Conservation (phyloP, 2,329 filamentous ascomycete species). For the Colletotrichum chlorophyti region DNA sequence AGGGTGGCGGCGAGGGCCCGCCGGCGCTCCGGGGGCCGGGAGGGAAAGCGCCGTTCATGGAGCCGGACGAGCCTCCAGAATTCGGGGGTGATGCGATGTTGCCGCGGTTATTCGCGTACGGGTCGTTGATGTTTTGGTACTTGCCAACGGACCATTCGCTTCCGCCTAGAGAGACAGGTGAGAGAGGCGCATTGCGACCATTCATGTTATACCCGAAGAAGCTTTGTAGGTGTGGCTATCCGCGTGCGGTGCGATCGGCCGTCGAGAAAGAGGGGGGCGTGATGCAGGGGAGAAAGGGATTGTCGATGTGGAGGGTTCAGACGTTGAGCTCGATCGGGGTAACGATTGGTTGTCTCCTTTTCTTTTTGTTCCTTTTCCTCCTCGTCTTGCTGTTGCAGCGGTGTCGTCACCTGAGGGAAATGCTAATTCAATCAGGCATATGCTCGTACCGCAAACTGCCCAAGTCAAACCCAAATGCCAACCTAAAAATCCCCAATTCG, state of each 20-base stretch:
- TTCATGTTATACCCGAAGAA: slow-evolving; percentile 61
- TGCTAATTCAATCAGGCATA: slow-evolving; percentile 20
- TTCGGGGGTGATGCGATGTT: slow-evolving; percentile 74
- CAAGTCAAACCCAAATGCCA: slow-evolving; percentile 20
- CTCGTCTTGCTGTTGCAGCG: background rate
- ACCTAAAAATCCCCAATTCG: slow-evolving; percentile 22
- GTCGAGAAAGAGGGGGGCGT: slow-evolving; percentile 27
- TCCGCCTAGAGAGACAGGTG: slow-evolving; percentile 82
- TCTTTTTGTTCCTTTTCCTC: background rate
- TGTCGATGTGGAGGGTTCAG: slow-evolving; percentile 1
- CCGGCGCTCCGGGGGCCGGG: slow-evolving; percentile 62
- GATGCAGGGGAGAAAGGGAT: slow-evolving; percentile 23
- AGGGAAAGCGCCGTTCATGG: slow-evolving; percentile 65
- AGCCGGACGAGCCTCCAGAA: slow-evolving; percentile 66
- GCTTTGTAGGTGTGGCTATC: slow-evolving; percentile 2
- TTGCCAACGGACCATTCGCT: slow-evolving; percentile 82
- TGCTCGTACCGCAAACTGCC: slow-evolving; percentile 16
- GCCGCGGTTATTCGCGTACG: slow-evolving; percentile 60
- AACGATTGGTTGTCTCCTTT: too few species aligned
- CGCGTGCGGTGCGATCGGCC: slow-evolving; percentile 31
- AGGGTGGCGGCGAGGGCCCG: slow-evolving; percentile 85
- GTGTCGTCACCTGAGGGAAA: too few species aligned
- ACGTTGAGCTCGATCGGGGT: slow-evolving; percentile 9
- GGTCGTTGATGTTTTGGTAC: slow-evolving; percentile 64
- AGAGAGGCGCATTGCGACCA: slow-evolving; percentile 77